Evolutionary conservation across 306 rosid species (phyloP), one percentile per base, ranked within the genome.

Genomic region (Inga laurina): DNA sequence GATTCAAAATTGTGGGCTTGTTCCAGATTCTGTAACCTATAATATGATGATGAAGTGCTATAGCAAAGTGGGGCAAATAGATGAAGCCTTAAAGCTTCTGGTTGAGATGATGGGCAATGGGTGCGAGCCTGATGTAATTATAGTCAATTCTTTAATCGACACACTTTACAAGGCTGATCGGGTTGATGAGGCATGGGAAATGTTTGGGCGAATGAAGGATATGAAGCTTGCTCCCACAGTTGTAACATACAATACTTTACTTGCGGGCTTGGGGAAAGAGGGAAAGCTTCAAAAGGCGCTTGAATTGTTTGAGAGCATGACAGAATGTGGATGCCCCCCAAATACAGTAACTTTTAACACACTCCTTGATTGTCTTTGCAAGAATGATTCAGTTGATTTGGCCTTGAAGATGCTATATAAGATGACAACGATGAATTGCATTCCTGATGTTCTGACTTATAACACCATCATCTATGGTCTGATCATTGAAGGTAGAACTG

Each of bases 41-140:
- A 96, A 88, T 84, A 91, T 92, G 91, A 90, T 96, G 97, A 96
- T 96, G 92, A 93, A 93, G 86, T 96, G 99, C 92, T 91, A 91
- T 77, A 92, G 92, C 87, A 96, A 88, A 89, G 92, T 85, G 73
- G 99, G 98, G 68, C 84, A 88, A 85, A 86, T 90, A 81, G 99
- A 96, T 80, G 93, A 89, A 66, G 96, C 99, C 76, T 69, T 87
- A 66, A 80, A 89, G 75, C 89, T 96, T 85, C 91, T 93, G 71
- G 81, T 78, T 48, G 90, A 90, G 88, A 96, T 96, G 98, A 86
- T 86, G 81, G 80, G 81, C 51, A 87, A 86, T 72, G 92, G 90
- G 72, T 96, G 98, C 45, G 97, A 91, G 82, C 97, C 99, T 21
- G 99, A 96, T 89, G 89, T 92, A 24, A 89, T 96, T 67, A 74